Evolutionary conservation across 805 yeast species (phyloP).

Genomic region (Groenewaldozyma tartarivorans): DNA sequence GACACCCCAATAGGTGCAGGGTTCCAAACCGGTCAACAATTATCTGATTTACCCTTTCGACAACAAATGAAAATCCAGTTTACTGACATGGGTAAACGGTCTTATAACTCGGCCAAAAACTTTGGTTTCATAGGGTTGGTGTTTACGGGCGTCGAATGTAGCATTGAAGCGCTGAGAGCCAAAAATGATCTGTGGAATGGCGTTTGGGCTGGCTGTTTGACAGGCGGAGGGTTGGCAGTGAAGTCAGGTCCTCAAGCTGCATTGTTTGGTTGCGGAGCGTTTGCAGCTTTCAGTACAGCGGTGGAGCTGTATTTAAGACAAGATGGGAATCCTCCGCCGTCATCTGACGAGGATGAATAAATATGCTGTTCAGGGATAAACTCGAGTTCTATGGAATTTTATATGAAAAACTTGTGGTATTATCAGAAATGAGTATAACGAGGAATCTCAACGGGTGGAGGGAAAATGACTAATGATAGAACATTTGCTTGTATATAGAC

Average conservation of each 20-base stretch:
- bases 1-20: conserved; percentile 63
- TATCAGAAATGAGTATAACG: no score
- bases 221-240: conserved; percentile 92
- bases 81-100: conserved; percentile 81
- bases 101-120: conserved; percentile 84
- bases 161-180: conserved; percentile 74
- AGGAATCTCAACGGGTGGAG: no score
- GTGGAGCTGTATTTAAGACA: conserved; percentile 77
- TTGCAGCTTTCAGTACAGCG: conserved; percentile 75
- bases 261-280: conserved; percentile 88
- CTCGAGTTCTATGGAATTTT: no score
- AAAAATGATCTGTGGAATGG: conserved; percentile 91
- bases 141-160: conserved; percentile 87
- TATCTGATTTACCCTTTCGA: conserved; percentile 77
- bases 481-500: no score
- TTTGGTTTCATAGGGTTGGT: conserved; percentile 90
- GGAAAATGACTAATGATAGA: no score
- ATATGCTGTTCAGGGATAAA: no score
- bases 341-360: conserved; percentile 77
- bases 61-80: conserved; percentile 91
- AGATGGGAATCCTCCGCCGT: conserved; percentile 76
- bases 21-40: conserved; percentile 34
- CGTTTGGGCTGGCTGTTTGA: conserved; percentile 84
- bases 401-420: no score
- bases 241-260: conserved; percentile 94